These are phyloP conservation scores for Earliella scabrosa DNA, from an alignment of 1,284 basidiomycete genomes.

Conservation along the genomic window DNA sequence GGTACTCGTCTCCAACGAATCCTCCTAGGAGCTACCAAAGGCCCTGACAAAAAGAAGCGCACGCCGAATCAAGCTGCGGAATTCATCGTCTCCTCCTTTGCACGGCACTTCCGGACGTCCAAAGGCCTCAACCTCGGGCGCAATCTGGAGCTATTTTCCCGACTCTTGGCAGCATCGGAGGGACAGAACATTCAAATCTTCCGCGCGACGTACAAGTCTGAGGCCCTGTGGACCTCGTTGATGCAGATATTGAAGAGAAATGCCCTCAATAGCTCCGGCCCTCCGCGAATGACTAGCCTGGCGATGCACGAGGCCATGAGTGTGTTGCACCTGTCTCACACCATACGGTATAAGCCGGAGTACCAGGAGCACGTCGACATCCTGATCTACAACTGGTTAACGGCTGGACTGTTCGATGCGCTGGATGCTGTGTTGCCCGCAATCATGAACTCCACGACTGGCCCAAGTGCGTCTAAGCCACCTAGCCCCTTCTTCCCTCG, in stretches of 20 bases:
- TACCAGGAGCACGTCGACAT: neutral
- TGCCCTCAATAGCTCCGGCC: too few relatives aligned
- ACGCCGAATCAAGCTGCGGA: constrained; percentile 10
- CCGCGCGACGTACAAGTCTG: too few relatives aligned
- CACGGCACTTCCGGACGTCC: neutral
- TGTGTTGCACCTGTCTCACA: too few relatives aligned
- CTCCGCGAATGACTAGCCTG: too few relatives aligned
- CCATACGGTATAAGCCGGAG: neutral
- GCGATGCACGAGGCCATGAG: too few relatives aligned
- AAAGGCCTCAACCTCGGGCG: neutral
- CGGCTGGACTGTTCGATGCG: neutral
- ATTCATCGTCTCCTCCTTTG: constrained; percentile 1
- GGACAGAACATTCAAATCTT: too few relatives aligned
- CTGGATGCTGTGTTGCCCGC: neutral
- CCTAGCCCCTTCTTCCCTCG: too few relatives aligned
- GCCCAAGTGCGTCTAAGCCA: too few relatives aligned
- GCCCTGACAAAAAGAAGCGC: constrained; percentile 12
- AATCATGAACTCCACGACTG: neutral
- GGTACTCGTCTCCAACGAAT: constrained; percentile 4
- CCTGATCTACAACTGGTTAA: neutral
- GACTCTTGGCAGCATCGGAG: too few relatives aligned
- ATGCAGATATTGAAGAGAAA: too few relatives aligned
- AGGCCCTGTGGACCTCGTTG: too few relatives aligned
- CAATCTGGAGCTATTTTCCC: too few relatives aligned
- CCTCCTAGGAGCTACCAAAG: constrained; percentile 7